phyloP scores from a whole-genome alignment of 768 basidiomycete species.

The Exidia glandulosa region DNA sequence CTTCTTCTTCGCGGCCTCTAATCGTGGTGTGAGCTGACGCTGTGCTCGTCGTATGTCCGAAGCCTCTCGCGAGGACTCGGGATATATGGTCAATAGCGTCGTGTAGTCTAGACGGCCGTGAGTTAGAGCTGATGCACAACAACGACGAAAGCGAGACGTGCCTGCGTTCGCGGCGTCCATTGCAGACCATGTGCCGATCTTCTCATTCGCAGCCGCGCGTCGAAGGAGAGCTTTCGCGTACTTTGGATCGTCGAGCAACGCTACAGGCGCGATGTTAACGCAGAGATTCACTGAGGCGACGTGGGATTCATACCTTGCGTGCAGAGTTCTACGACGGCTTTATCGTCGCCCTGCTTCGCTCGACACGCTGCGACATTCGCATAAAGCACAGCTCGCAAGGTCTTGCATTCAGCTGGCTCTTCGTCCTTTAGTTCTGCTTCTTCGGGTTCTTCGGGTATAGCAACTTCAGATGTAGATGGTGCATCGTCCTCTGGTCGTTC shows the following conservation, averaged over 20 bases:
- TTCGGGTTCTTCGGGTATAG: constrained; percentile 13
- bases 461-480: constrained; percentile 8
- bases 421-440: constrained; percentile 10
- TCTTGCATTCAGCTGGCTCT: constrained; percentile 16
- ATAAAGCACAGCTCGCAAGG: constrained; percentile 59
- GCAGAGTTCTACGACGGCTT: constrained; percentile 71
- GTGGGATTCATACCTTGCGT: constrained; percentile 43
- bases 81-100: constrained; percentile 52
- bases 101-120: constrained; percentile 53
- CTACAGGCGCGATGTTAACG: constrained; percentile 27
- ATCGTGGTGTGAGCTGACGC: constrained; percentile 47
- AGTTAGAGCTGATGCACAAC: not conserved
- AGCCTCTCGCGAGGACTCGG: constrained; percentile 39
- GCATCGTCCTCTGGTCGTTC: constrained; percentile 12
- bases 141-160: constrained; percentile 16
- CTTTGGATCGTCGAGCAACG: constrained; percentile 72
- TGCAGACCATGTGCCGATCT: constrained; percentile 71
- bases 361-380: constrained; percentile 86
- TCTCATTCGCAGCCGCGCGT: constrained; percentile 78
- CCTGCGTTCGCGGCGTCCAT: constrained; percentile 79
- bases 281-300: not conserved
- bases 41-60: constrained; percentile 40
- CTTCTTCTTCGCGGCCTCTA: constrained; percentile 66
- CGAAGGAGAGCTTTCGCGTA: constrained; percentile 85
- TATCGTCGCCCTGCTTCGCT: constrained; percentile 70